phyloP scores from a whole-genome alignment of 2,329 filamentous ascomycete genomes.

The Penicillium sp. region DNA sequence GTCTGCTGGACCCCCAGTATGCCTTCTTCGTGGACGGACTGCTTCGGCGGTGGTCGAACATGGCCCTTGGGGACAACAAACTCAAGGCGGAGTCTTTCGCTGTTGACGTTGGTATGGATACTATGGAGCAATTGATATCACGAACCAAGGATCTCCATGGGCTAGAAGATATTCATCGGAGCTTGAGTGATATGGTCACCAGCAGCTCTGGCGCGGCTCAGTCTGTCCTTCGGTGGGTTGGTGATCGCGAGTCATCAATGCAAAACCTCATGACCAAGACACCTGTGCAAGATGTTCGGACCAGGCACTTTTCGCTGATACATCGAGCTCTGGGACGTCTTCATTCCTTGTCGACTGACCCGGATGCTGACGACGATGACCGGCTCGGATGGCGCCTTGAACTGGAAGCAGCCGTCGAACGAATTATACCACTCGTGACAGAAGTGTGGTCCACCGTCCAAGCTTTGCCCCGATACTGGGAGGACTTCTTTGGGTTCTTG shows the following conservation, averaged over 20 bases:
- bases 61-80: conserved; percentile 49
- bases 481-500: conserved; percentile 73
- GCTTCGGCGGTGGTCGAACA: conserved; percentile 57
- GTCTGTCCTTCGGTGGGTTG: conserved; percentile 64
- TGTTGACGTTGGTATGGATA: conserved; percentile 51
- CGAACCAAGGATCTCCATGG: conserved; percentile 69
- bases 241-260: conserved; percentile 57
- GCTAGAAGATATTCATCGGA: conserved; percentile 57
- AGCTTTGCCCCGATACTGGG: conserved; percentile 66
- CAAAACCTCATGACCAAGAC: conserved; percentile 66
- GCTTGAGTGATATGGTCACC: conserved; percentile 54
- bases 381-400: conserved; percentile 26
- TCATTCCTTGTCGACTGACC: conserved; percentile 39
- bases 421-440: conserved; percentile 52
- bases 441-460: conserved; percentile 66
- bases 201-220: conserved; percentile 58
- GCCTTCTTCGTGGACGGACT: conserved; percentile 65
- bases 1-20: conserved; percentile 74
- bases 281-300: conserved; percentile 58
- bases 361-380: conserved; percentile 27
- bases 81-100: conserved; percentile 48
- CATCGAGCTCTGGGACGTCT: conserved; percentile 56
- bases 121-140: conserved; percentile 74
- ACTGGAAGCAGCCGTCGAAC: conserved; percentile 32
- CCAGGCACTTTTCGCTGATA: conserved; percentile 54